Conservation (phyloP, 2,329 filamentous ascomycete species). For the Aspergillus awamori region DNA sequence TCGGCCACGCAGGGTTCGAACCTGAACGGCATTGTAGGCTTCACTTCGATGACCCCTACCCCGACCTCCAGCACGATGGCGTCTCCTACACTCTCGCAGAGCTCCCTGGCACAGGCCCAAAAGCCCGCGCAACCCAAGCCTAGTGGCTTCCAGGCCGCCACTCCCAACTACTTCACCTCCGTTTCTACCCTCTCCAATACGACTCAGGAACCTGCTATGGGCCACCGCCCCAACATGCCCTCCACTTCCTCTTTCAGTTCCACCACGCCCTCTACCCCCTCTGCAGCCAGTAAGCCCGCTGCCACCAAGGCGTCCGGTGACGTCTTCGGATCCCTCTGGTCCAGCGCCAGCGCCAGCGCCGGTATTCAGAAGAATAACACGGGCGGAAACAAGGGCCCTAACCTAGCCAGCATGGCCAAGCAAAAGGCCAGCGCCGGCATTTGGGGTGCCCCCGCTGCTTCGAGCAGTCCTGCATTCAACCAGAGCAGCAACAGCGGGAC, state of each 20-base stretch:
- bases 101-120: slow-evolving; percentile 41
- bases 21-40: slow-evolving; percentile 75
- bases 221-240: slow-evolving; percentile 37
- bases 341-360: slow-evolving; percentile 65
- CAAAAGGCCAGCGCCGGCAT: slow-evolving; percentile 94
- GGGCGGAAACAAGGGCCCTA: slow-evolving; percentile 66
- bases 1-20: slow-evolving; percentile 80
- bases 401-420: slow-evolving; percentile 93
- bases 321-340: slow-evolving; percentile 88
- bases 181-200: slow-evolving; percentile 52
- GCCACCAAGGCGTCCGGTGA: slow-evolving; percentile 63
- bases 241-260: slow-evolving; percentile 43
- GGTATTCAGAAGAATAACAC: slow-evolving; percentile 74
- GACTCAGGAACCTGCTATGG: slow-evolving; percentile 36
- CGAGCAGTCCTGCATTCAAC: slow-evolving; percentile 55
- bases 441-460: slow-evolving; percentile 75
- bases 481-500: slow-evolving; percentile 27
- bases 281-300: slow-evolving; percentile 53
- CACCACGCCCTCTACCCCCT: slow-evolving; percentile 41
- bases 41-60: slow-evolving; percentile 79
- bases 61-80: slow-evolving; percentile 58
- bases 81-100: slow-evolving; percentile 58
- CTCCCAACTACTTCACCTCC: slow-evolving; percentile 95
- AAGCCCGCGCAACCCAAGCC: slow-evolving; percentile 56
- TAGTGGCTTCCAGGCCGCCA: slow-evolving; percentile 70